A percentile compares a stretch with the other conserved stretches of the same genome.
Conservation (phyloP, 1,139 yeast species). For the Pichia terricola region DNA sequence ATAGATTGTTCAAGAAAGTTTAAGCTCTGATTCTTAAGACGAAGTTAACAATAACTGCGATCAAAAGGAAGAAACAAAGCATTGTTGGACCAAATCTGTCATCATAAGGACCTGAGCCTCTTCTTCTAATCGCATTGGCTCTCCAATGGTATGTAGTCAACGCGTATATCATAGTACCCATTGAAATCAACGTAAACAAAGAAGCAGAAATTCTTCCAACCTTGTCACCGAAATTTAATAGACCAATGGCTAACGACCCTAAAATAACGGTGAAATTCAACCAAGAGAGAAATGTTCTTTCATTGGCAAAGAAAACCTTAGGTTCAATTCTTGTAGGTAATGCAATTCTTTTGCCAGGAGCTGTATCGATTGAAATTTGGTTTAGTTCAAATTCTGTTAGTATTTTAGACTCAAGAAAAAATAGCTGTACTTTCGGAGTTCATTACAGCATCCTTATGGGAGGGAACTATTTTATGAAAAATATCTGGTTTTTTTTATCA, state of each 20-base stretch:
- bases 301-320: conserved; percentile 96
- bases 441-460: too few species aligned
- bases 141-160: conserved; percentile 97
- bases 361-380: conserved; percentile 7
- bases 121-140: conserved; percentile 93
- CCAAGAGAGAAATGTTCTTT: conserved; percentile 97
- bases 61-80: conserved; percentile 84
- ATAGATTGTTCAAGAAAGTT: background rate
- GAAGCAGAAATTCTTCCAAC: conserved; percentile 92
- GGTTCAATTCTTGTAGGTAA: conserved; percentile 98
- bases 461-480: too few species aligned
- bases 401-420: background rate
- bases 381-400: background rate
- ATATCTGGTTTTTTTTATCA: conserved; percentile 4
- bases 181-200: conserved; percentile 84
- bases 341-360: conserved; percentile 80
- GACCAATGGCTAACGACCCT: conserved; percentile 93
- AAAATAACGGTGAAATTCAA: conserved; percentile 93
- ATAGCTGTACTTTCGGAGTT: too few species aligned
- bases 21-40: conserved; percentile 63
- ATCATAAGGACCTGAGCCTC: conserved; percentile 97
- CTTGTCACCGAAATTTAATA: conserved; percentile 90
- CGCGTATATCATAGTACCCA: conserved; percentile 97
- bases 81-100: conserved; percentile 99
- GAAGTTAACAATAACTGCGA: conserved; percentile 90